phyloP scores from a whole-genome alignment of 306 rosid genomes.

The Begonia masoniana region DNA sequence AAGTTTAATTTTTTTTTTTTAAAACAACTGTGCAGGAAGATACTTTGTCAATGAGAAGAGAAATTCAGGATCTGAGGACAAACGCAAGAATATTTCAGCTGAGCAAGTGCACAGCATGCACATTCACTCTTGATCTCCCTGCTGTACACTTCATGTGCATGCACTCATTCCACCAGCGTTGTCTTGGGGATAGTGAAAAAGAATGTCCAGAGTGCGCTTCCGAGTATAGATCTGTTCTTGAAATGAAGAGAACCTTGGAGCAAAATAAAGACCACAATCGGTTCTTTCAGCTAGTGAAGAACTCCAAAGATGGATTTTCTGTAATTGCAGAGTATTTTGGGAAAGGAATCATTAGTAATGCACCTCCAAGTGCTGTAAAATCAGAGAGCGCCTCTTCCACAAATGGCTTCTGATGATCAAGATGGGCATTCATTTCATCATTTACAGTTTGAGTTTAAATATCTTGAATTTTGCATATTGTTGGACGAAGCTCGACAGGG shows the following conservation, averaged over 20 bases:
- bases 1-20: no score
- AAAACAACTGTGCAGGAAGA: conserved; percentile 50
- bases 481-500: no score
- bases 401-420: conserved; percentile 28
- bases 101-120: conserved; percentile 96
- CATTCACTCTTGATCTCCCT: conserved; percentile 96
- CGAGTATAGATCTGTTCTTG: conserved; percentile 79
- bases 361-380: conserved; percentile 33
- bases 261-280: conserved; percentile 82
- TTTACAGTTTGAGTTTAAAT: no score
- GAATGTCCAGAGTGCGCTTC: conserved; percentile 98
- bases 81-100: conserved; percentile 97
- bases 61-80: conserved; percentile 87
- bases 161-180: conserved; percentile 95
- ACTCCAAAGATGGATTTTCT: conserved; percentile 86
- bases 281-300: conserved; percentile 79
- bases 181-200: conserved; percentile 94
- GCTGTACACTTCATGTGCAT: conserved; percentile 99
- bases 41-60: conserved; percentile 70
- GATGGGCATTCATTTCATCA: no score
- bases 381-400: conserved; percentile 36
- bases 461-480: no score
- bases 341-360: conserved; percentile 64
- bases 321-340: conserved; percentile 93
- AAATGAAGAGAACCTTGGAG: conserved; percentile 76